Evolutionary conservation across 1,284 basidiomycete species (phyloP), one percentile per base, ranked within the genome.

Genomic region (Vanrija humicola): DNA sequence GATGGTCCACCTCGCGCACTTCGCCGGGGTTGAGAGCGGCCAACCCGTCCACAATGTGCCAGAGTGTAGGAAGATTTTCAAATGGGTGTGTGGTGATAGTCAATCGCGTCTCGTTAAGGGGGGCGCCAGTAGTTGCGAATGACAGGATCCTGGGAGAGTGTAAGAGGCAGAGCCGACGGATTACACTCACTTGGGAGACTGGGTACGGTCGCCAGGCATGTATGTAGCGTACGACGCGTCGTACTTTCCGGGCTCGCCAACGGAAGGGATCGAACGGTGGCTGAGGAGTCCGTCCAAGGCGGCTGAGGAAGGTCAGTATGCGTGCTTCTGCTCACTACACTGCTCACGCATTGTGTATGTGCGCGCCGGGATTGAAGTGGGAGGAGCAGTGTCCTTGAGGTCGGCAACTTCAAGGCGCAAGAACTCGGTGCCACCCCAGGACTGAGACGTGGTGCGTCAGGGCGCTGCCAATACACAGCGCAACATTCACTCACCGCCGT

Each of bases 251-350:
- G 67, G 67, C 21, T 62, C 43, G 6, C 67, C 67, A 10, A 69
- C 66, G 1, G 61, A 51, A 0, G 67, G 67, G 5, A 69, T 48
- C 47, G 67, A 69, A 9, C 67, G 67, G 44, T 69, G 67, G 28
- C 65, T 63, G 1, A 68, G 43, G 8, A 63, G 54, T 7, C 67
- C 67, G 23, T 64, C 42, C 23, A 64, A 51, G 18, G 62, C 54
- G 5, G 67, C 64, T 65, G 46, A 18, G 28, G 3, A 7, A 6
- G 28, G 10, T 28, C 28, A 28, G 28, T 28, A 28, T 4, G 6
- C 28, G 10, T 8, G 3, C 28, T 28, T 2, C 3, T 28, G 28
- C 26, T 26, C 26, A 6, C 28, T 7, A 28, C 6, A 28, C 28
- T 28, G 6, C 28, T 28, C 10, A 28, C 28, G 28, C 28, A 28